Conservation (phyloP, 2,329 filamentous ascomycete genomes). For the Epichloe bromicola region DNA sequence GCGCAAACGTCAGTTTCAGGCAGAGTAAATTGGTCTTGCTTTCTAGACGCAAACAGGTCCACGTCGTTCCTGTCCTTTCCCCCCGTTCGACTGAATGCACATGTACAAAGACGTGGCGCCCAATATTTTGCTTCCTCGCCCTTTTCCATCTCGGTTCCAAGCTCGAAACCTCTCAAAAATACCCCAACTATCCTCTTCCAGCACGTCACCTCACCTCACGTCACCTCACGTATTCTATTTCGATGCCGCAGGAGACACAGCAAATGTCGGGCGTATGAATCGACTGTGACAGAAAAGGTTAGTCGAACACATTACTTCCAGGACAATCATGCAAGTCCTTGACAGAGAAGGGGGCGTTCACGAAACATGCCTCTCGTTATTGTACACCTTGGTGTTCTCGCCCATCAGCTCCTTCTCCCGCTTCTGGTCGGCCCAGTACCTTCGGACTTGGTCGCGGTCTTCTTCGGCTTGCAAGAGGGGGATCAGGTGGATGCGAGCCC, state of each 20-base stretch:
- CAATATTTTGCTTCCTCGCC: neutral
- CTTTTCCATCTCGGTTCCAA: neutral
- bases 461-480: constrained; percentile 92
- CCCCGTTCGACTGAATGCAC: neutral
- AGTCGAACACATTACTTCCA: neutral
- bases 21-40: too few species aligned
- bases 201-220: neutral
- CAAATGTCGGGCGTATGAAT: constrained; percentile 71
- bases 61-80: neutral
- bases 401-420: constrained; percentile 86
- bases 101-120: neutral
- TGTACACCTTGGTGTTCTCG: constrained; percentile 71
- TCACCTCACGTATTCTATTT: constrained; percentile 30
- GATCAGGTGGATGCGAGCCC: constrained; percentile 89
- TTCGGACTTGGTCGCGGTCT: constrained; percentile 84
- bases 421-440: constrained; percentile 73
- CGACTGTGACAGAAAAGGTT: constrained; percentile 26
- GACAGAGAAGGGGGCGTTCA: neutral
- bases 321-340: neutral
- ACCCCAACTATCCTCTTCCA: neutral
- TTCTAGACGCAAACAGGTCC: too few species aligned
- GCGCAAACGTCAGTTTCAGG: too few species aligned
- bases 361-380: constrained; percentile 64
- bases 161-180: neutral
- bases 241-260: constrained; percentile 52